These are phyloP conservation scores for Tuctoria greenei DNA, from an alignment of 176 grass and related monocot genomes.

Conservation along the genomic window DNA sequence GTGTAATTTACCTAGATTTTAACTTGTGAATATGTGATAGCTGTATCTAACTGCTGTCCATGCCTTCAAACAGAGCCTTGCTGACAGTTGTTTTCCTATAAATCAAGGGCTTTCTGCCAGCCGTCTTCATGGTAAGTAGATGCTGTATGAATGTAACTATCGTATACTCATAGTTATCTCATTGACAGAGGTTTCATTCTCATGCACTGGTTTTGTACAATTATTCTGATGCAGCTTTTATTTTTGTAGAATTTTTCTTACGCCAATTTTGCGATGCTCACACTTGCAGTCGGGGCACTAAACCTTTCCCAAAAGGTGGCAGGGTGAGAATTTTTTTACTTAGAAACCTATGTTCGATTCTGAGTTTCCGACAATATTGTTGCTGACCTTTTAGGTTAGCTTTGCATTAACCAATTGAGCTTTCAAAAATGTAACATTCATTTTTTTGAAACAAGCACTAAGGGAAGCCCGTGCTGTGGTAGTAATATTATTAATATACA, in stretches of 20 bases:
- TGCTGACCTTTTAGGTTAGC: constrained; percentile 20
- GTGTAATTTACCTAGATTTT: constrained; percentile 22
- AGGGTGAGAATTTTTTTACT: constrained; percentile 56
- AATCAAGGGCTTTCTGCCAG: constrained; percentile 71
- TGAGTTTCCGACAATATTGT: neutral
- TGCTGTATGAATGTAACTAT: constrained; percentile 30
- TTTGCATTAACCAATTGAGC: constrained; percentile 2
- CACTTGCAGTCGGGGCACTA: constrained; percentile 51
- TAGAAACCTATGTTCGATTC: neutral
- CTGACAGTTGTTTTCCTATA: constrained; percentile 93
- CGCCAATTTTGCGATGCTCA: constrained; percentile 95
- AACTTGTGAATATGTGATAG: neutral
- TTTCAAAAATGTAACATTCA: neutral
- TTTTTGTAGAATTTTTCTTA: constrained; percentile 85
- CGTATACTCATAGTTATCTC: neutral
- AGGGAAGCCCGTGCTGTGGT: too few relatives aligned
- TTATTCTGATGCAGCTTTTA: constrained; percentile 45
- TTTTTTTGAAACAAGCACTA: too few relatives aligned
- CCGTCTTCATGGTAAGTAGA: constrained; percentile 76
- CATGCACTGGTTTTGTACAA: constrained; percentile 45
- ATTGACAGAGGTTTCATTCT: constrained; percentile 21
- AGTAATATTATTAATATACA: too few relatives aligned
- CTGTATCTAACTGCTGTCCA: constrained; percentile 20
- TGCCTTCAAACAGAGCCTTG: constrained; percentile 67
- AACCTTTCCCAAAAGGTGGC: constrained; percentile 91